Conservation (phyloP, 768 basidiomycete species). For the Chalciporus pseudorubinellus region DNA sequence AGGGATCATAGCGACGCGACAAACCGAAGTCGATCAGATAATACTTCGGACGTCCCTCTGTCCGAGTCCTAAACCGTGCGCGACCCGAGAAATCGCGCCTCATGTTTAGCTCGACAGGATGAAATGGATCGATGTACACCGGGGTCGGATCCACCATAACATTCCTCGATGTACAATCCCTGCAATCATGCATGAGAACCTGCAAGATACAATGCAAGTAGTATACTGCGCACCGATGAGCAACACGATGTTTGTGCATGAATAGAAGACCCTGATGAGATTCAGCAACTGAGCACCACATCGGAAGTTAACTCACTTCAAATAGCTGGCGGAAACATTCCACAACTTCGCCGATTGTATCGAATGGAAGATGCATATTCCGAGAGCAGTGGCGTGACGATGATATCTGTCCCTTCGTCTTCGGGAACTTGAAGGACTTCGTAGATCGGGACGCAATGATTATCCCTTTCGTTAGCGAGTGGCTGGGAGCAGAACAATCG, state of each 20-base stretch:
- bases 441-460: slow-evolving; percentile 32
- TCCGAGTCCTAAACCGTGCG: slow-evolving; percentile 16
- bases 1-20: slow-evolving; percentile 23
- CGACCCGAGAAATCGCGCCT: too few relatives aligned
- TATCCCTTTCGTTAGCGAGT: slow-evolving; percentile 5
- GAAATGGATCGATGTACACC: slow-evolving; percentile 22
- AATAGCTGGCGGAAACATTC: slow-evolving; percentile 29
- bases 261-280: slow-evolving; percentile 17
- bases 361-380: slow-evolving; percentile 19
- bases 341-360: slow-evolving; percentile 1
- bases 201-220: too few relatives aligned
- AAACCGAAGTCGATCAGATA: slow-evolving; percentile 30
- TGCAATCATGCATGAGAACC: not conserved
- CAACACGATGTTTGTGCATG: slow-evolving; percentile 16
- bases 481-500: slow-evolving; percentile 11
- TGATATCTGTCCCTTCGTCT: slow-evolving; percentile 9
- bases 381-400: slow-evolving; percentile 37
- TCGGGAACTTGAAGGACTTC: slow-evolving; percentile 16
- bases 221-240: slow-evolving; percentile 2
- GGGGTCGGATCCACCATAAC: slow-evolving; percentile 27
- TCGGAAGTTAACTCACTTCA: slow-evolving; percentile 13
- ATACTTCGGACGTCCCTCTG: slow-evolving; percentile 15
- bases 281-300: not conserved
- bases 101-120: too few relatives aligned
- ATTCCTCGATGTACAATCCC: slow-evolving; percentile 26